Evolutionary conservation across 2,329 filamentous ascomycete species (phyloP).

Genomic region (Neurospora crassa): DNA sequence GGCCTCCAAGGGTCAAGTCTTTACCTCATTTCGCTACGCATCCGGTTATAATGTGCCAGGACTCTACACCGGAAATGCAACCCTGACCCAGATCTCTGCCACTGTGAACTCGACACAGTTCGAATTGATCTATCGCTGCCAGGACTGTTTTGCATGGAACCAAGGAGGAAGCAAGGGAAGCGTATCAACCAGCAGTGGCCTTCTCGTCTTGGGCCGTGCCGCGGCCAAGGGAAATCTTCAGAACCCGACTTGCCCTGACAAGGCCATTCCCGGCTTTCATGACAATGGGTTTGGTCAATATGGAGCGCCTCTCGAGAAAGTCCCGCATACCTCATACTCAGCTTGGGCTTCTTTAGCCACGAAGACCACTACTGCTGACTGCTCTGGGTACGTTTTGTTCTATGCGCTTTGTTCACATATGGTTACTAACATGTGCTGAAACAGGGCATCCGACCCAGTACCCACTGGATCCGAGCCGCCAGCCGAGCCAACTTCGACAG

Average conservation of each 20-base stretch:
- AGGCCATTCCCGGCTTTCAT: constrained; percentile 41
- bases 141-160: constrained; percentile 45
- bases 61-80: constrained; percentile 52
- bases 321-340: constrained; percentile 31
- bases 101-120: constrained; percentile 49
- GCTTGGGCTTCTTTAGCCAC: constrained; percentile 36
- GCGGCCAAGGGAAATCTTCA: constrained; percentile 35
- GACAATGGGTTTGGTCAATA: constrained; percentile 44
- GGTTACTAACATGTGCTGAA: neutral
- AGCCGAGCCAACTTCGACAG: constrained; percentile 1
- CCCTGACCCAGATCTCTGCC: constrained; percentile 49
- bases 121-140: constrained; percentile 55
- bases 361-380: constrained; percentile 20
- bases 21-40: constrained; percentile 48
- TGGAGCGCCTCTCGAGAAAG: constrained; percentile 31
- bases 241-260: constrained; percentile 32
- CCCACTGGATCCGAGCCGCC: constrained; percentile 3
- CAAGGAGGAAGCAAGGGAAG: constrained; percentile 34
- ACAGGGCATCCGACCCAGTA: constrained; percentile 3
- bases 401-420: neutral
- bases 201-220: constrained; percentile 45
- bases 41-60: constrained; percentile 49
- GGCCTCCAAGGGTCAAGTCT: constrained; percentile 41
- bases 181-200: constrained; percentile 33
- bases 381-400: constrained; percentile 11